phyloP scores from a whole-genome alignment of 257 asterid species.

The Linderniella brevidens region DNA sequence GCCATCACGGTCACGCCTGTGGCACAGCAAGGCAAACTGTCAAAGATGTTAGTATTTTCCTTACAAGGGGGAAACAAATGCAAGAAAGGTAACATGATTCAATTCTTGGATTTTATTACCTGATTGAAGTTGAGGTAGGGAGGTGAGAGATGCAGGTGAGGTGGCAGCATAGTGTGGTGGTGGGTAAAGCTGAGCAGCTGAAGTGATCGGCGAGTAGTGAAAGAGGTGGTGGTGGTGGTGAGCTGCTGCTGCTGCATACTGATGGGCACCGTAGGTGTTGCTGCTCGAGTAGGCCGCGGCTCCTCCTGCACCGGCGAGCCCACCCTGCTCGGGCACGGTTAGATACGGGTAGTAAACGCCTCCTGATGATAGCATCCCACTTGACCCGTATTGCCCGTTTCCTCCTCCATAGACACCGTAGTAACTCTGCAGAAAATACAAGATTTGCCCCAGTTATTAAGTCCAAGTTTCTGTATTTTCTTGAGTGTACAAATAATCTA shows the following conservation, averaged over 20 bases:
- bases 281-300: neutral
- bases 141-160: conserved; percentile 41
- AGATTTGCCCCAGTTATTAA: neutral
- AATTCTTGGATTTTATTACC: conserved; percentile 16
- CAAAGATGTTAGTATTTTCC: conserved; percentile 48
- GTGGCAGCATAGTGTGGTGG: conserved; percentile 42
- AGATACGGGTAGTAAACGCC: conserved; percentile 39
- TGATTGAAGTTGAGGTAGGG: conserved; percentile 71
- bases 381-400: conserved; percentile 29
- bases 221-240: conserved; percentile 39
- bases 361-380: conserved; percentile 29
- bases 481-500: neutral
- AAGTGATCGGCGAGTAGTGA: conserved; percentile 25
- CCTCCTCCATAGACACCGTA: conserved; percentile 50
- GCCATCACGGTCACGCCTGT: conserved; percentile 46
- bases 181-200: conserved; percentile 18
- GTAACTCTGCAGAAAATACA: conserved; percentile 22
- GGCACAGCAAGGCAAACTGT: conserved; percentile 96
- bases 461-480: neutral
- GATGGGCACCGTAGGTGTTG: conserved; percentile 24
- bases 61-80: neutral
- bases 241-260: no score
- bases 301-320: no score
- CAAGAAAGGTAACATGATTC: no score
- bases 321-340: neutral